Base-by-base conservation (phyloP, 352 stramenopile genomes). In the Globisporangium solare region DNA sequence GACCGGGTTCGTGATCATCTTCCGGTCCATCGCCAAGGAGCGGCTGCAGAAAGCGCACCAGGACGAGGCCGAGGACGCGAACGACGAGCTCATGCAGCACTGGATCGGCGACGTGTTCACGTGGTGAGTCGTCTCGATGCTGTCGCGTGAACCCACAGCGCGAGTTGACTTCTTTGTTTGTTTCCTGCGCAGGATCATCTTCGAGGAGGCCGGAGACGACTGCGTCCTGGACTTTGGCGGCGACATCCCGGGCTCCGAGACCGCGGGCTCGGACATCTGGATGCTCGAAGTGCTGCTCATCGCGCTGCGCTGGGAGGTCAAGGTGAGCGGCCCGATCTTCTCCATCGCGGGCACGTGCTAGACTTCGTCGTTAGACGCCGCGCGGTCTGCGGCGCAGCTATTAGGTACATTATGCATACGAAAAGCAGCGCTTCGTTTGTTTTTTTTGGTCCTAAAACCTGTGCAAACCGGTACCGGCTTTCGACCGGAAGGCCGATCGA, bases 51-150 rank as follows among this genome's bases (percentile, higher is more conserved):
- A 27, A 31, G 43, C 20, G 3, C 35, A 56, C 37, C 37, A 60
- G 3, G 43, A 27, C 43, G 15, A 14, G 40, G 37, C 40, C 18
- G 41, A 50, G 17, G 57, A 63, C 45, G n/a, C 37, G 8, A 20
- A 31, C 21, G 45, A 21, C 13, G 27, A 45, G 40, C 22, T 6
- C 6, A 32, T 41, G 8, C 47, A 59, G 54, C 54, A 74, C 22
- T 89, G 79, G 79, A 67, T 88, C 53, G 74, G 86, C 39, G 71
- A 88, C 32, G 72, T 88, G 46, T 86, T 78, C 42, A 75, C 68
- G 21, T 89, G 73, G 73, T 83, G 41, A 60, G 35, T n/a, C n/a
- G n/a, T n/a, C n/a, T n/a, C n/a, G n/a, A n/a, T n/a, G n/a, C n/a
- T n/a, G n/a, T n/a, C n/a, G n/a, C n/a, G n/a, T n/a, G n/a, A n/a